Percentiles rank a stretch among this genome's conserved stretches.
Conservation (phyloP, 164 flowering plant genomes). For the Chimonanthus praecox region DNA sequence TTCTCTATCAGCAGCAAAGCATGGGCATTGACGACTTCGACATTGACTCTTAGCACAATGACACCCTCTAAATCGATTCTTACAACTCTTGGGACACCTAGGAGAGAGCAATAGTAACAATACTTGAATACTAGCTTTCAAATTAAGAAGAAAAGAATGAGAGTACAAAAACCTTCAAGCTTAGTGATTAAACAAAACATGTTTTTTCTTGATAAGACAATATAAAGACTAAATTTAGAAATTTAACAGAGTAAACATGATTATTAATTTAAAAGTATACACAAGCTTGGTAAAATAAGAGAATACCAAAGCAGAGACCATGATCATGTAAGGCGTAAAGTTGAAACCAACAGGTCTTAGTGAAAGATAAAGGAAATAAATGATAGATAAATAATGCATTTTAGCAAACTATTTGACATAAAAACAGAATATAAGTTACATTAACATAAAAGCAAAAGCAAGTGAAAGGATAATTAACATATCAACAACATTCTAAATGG, state of each 20-base stretch:
- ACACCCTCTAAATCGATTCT: constrained; percentile 96
- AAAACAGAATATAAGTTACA: too few relatives aligned
- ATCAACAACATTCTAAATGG: too few relatives aligned
- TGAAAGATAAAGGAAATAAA: too few relatives aligned
- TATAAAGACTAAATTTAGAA: background rate
- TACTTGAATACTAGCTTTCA: background rate
- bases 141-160: background rate
- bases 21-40: constrained; percentile 98
- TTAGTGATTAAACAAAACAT: background rate
- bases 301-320: too few relatives aligned
- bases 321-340: too few relatives aligned
- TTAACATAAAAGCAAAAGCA: too few relatives aligned
- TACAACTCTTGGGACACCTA: constrained; percentile 95
- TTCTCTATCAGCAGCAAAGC: constrained; percentile 98
- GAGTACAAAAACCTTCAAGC: background rate
- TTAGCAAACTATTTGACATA: too few relatives aligned
- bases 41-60: constrained; percentile 99
- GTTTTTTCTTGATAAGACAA: background rate
- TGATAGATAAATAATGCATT: too few relatives aligned
- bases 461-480: too few relatives aligned
- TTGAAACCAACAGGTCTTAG: too few relatives aligned
- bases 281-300: background rate
- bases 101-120: background rate
- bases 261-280: background rate
- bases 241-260: background rate